phyloP scores from a whole-genome alignment of 768 basidiomycete species.

The Amylocystis lapponica region DNA sequence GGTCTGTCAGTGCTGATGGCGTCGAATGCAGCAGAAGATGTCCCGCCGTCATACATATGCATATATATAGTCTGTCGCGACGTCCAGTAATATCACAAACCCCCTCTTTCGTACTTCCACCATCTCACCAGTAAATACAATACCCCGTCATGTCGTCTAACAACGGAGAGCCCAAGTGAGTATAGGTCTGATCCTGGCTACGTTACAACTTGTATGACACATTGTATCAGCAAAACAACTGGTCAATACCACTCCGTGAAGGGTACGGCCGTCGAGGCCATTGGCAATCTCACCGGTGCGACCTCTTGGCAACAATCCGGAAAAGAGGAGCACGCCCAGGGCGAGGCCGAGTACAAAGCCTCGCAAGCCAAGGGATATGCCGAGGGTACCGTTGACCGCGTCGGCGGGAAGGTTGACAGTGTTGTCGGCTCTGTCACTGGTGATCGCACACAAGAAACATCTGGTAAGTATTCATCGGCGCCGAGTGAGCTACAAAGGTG shows the following conservation, averaged over 20 bases:
- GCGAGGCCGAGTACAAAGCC: constrained; percentile 41
- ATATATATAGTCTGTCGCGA: no score
- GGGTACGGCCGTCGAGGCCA: constrained; percentile 32
- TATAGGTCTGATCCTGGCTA: background rate
- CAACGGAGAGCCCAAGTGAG: constrained; percentile 20
- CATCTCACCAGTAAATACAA: constrained; percentile 1
- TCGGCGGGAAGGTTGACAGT: constrained; percentile 48
- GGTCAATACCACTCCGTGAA: constrained; percentile 37
- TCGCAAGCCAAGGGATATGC: constrained; percentile 46
- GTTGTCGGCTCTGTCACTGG: constrained; percentile 52
- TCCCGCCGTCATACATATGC: background rate
- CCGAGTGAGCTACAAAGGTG: background rate
- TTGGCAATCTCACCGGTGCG: constrained; percentile 40
- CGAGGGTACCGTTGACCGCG: constrained; percentile 41
- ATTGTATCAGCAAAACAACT: constrained; percentile 27
- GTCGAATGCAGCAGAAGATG: background rate
- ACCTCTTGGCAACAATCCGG: constrained; percentile 39
- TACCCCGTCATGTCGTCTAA: constrained; percentile 15
- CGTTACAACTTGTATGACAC: background rate
- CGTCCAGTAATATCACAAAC: no score
- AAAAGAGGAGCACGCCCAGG: constrained; percentile 44
- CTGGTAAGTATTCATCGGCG: constrained; percentile 31
- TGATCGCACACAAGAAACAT: constrained; percentile 42
- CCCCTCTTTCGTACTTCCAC: no score
- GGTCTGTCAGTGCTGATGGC: background rate